Conservation (phyloP, 2,329 filamentous ascomycete species). For the Aureobasidium namibiae region DNA sequence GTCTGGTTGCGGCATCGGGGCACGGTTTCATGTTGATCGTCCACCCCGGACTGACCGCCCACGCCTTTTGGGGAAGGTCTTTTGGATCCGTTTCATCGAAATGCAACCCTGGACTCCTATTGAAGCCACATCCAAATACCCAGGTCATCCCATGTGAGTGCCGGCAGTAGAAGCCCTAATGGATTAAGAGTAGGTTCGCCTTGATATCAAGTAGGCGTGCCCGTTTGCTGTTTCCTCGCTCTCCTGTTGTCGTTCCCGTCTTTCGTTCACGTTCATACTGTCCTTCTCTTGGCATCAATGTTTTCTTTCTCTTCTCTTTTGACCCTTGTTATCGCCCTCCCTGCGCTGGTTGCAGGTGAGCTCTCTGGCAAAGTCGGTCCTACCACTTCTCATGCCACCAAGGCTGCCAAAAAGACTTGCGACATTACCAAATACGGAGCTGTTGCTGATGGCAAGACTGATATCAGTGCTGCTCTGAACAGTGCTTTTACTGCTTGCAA, state of each 20-base stretch:
- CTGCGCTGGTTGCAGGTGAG: conserved; percentile 24
- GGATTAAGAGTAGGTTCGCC: background rate
- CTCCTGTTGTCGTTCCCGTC: background rate
- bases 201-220: background rate
- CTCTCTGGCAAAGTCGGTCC: conserved; percentile 39
- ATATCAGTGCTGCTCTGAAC: conserved; percentile 41
- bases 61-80: background rate
- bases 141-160: background rate
- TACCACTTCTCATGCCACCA: conserved; percentile 33
- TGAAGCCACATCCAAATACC: background rate
- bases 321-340: conserved; percentile 18
- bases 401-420: conserved; percentile 43
- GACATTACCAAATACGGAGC: conserved; percentile 47
- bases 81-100: background rate
- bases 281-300: background rate
- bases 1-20: background rate
- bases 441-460: conserved; percentile 43
- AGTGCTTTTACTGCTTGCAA: conserved; percentile 45
- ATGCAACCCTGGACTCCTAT: background rate
- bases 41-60: background rate
- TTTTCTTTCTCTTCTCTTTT: conserved; percentile 14
- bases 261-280: background rate
- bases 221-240: background rate
- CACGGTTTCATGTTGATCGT: background rate
- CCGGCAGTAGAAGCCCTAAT: background rate